Evolutionary conservation across 2,329 filamentous ascomycete genomes (phyloP).

Genomic region (Graphilbum ipis-grandicollis): DNA sequence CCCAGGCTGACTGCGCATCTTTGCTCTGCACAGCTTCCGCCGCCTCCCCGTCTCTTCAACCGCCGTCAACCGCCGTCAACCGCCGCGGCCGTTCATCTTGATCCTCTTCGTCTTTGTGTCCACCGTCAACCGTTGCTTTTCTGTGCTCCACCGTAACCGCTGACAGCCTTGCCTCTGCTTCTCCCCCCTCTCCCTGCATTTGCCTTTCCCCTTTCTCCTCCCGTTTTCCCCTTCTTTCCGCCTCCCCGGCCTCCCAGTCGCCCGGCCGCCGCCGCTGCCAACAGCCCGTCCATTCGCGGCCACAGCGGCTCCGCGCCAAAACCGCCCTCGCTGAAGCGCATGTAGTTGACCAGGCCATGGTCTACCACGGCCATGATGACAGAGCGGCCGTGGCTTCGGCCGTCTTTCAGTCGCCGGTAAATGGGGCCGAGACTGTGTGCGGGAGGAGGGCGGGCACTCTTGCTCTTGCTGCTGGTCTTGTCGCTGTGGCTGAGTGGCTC

Average conservation of each 20-base stretch:
- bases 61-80: too few species aligned
- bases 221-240: constrained; percentile 13
- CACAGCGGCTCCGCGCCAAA: constrained; percentile 64
- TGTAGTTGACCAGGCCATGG: constrained; percentile 74
- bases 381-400: constrained; percentile 44
- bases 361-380: constrained; percentile 81
- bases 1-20: too few species aligned
- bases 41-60: too few species aligned
- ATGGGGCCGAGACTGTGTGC: constrained; percentile 20
- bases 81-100: too few species aligned
- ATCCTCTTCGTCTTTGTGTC: too few species aligned
- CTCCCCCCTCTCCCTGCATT: not conserved
- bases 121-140: too few species aligned
- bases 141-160: too few species aligned
- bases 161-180: not conserved
- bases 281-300: constrained; percentile 30
- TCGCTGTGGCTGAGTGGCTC: too few species aligned
- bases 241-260: constrained; percentile 19
- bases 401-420: constrained; percentile 69
- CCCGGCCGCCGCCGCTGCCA: constrained; percentile 17
- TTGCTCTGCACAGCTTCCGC: too few species aligned
- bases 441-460: too few species aligned
- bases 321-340: constrained; percentile 61
- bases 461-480: not conserved
- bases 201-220: constrained; percentile 10